These are phyloP conservation scores for Nematocida sp. DNA, from an alignment of 371 early-diverging fungal species.

Conservation along the genomic window DNA sequence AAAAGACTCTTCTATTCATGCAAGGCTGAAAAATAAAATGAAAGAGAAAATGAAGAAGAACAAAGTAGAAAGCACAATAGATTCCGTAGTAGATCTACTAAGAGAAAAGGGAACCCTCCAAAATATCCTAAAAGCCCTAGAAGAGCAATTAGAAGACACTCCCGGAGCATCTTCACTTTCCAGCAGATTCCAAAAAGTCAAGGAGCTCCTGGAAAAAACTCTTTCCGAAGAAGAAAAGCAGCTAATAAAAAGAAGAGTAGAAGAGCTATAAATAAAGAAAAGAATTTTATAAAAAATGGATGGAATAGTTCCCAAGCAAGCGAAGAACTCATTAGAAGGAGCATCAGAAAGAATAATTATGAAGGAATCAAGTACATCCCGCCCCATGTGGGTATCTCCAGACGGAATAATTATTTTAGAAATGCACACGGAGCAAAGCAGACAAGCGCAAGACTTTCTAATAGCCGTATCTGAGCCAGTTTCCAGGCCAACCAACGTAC, in stretches of 20 bases:
- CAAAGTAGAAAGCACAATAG: not conserved
- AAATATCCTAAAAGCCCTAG: not conserved
- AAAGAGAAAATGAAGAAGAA: not conserved
- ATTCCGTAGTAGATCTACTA: not conserved
- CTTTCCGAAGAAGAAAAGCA: slow-evolving; percentile 12
- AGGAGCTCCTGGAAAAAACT: not conserved
- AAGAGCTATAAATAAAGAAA: not conserved
- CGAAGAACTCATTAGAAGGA: slow-evolving; percentile 60
- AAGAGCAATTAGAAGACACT: slow-evolving; percentile 10
- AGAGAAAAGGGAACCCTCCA: not conserved
- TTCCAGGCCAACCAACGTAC: slow-evolving; percentile 82
- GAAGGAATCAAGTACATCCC: slow-evolving; percentile 76
- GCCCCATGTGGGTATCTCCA: slow-evolving; percentile 89
- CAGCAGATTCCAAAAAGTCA: slow-evolving; percentile 2
- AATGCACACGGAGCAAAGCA: slow-evolving; percentile 82
- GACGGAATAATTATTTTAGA: slow-evolving; percentile 88
- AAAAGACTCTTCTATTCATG: slow-evolving; percentile 22
- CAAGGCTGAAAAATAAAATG: slow-evolving; percentile 44
- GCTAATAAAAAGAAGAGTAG: not conserved
- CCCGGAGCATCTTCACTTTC: slow-evolving; percentile 5
- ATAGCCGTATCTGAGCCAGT: slow-evolving; percentile 96
- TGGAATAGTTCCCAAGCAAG: slow-evolving; percentile 66
- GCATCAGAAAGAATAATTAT: slow-evolving; percentile 67
- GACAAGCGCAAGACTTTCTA: slow-evolving; percentile 90
- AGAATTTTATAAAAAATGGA: slow-evolving; percentile 29